A percentile compares a stretch with the other conserved stretches of the same genome.
phyloP scores from a whole-genome alignment of 352 stramenopile genomes.

The Thalassiosira ordinaria region DNA sequence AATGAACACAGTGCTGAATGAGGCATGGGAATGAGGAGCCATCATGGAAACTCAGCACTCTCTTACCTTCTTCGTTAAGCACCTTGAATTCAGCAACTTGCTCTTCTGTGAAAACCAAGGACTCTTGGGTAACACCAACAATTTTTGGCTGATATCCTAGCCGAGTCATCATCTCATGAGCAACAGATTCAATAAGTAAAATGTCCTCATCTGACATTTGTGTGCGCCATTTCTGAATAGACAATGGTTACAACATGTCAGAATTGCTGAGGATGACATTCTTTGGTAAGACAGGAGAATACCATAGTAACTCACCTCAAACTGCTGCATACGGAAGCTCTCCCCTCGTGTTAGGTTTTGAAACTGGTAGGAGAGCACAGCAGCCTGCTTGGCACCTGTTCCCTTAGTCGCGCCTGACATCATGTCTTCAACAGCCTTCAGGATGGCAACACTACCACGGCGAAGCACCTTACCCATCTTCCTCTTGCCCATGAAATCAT shows the following conservation, averaged over 20 bases:
- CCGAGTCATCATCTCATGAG: constrained; percentile 33
- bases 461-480: neutral
- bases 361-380: constrained; percentile 42
- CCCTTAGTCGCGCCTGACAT: constrained; percentile 28
- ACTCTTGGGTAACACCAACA: constrained; percentile 9
- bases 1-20: too few relatives aligned
- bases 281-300: too few relatives aligned
- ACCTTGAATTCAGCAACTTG: too few relatives aligned
- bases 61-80: too few relatives aligned
- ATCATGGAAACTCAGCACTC: too few relatives aligned
- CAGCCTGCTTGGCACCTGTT: constrained; percentile 17
- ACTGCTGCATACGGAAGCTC: constrained; percentile 27
- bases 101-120: constrained; percentile 16
- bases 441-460: neutral
- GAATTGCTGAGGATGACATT: too few relatives aligned
- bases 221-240: neutral
- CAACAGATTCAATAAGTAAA: constrained; percentile 42
- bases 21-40: too few relatives aligned
- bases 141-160: constrained; percentile 44
- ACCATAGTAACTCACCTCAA: constrained; percentile 5
- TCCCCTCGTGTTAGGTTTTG: constrained; percentile 39
- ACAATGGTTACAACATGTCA: too few relatives aligned
- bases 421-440: constrained; percentile 25
- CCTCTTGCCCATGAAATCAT: constrained; percentile 28
- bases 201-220: constrained; percentile 24